These are phyloP conservation scores for Peronosclerospora sorghi DNA, from an alignment of 352 stramenopile species.

Conservation along the genomic window DNA sequence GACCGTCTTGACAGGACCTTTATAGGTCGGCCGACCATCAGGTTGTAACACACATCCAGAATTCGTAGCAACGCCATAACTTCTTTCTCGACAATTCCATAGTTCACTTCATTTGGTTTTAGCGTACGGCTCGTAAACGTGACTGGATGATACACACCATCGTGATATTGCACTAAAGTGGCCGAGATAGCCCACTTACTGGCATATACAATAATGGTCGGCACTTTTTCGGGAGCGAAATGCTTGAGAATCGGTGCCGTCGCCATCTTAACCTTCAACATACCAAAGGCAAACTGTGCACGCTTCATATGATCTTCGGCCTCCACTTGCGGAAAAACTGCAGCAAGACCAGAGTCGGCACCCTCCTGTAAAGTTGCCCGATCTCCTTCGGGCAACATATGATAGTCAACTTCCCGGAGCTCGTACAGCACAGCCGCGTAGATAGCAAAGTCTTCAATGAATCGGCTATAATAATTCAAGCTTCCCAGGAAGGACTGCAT, in stretches of 20 bases:
- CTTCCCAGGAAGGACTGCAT: no score
- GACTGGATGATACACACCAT: neutral
- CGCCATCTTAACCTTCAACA: neutral
- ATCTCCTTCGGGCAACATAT: no score
- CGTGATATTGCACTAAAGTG: neutral
- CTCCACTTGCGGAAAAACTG: no score
- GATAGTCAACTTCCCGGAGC: neutral
- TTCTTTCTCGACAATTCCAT: neutral
- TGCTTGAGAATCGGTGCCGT: neutral
- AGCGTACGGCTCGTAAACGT: neutral
- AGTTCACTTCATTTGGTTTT: slow-evolving; percentile 1
- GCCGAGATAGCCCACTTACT: neutral
- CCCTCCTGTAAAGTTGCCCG: no score
- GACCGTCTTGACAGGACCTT: neutral
- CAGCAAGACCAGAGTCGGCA: no score
- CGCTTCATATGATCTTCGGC: neutral
- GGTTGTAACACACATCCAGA: neutral
- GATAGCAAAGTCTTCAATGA: neutral
- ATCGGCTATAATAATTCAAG: neutral
- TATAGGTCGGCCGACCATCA: neutral
- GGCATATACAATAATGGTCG: neutral
- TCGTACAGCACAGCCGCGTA: neutral
- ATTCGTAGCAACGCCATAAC: slow-evolving; percentile 1
- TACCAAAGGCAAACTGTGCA: neutral
- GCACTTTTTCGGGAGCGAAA: neutral